Percentiles rank a stretch among this genome's conserved stretches.
Conservation (phyloP, 164 flowering plant species). For the Kingdonia uniflora region DNA sequence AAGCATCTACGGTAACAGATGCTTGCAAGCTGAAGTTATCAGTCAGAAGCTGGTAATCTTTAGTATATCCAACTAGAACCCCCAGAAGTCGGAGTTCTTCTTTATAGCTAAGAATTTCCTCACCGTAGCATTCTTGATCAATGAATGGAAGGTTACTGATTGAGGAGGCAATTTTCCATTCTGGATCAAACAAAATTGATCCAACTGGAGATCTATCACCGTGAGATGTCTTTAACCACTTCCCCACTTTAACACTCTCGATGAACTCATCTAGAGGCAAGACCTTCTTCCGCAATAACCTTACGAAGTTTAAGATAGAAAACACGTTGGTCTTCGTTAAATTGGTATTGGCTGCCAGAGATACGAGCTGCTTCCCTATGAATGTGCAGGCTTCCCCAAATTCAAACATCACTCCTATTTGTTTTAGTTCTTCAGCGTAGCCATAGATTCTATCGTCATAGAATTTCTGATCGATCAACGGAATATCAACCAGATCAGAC, state of each 20-base stretch:
- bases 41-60: conserved; percentile 26
- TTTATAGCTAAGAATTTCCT: conserved; percentile 26
- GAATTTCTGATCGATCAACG: conserved; percentile 38
- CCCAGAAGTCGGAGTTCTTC: conserved; percentile 49
- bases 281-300: conserved; percentile 22
- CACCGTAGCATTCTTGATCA: conserved; percentile 31
- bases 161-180: conserved; percentile 36
- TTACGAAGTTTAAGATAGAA: conserved; percentile 44
- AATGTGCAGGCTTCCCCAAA: conserved; percentile 43
- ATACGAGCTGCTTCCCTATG: conserved; percentile 50
- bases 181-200: conserved; percentile 30
- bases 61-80: conserved; percentile 29
- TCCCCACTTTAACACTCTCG: conserved; percentile 21
- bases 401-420: conserved; percentile 48
- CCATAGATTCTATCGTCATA: conserved; percentile 26
- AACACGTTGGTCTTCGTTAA: conserved; percentile 30
- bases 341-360: conserved; percentile 27
- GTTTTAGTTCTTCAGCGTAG: conserved; percentile 40
- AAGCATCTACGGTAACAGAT: conserved; percentile 19
- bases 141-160: conserved; percentile 37
- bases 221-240: conserved; percentile 39
- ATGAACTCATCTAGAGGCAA: conserved; percentile 32
- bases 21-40: conserved; percentile 25
- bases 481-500: conserved; percentile 55
- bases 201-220: conserved; percentile 40